Base-by-base conservation (phyloP, 1,139 yeast species). In the Pichia inconspicua region DNA sequence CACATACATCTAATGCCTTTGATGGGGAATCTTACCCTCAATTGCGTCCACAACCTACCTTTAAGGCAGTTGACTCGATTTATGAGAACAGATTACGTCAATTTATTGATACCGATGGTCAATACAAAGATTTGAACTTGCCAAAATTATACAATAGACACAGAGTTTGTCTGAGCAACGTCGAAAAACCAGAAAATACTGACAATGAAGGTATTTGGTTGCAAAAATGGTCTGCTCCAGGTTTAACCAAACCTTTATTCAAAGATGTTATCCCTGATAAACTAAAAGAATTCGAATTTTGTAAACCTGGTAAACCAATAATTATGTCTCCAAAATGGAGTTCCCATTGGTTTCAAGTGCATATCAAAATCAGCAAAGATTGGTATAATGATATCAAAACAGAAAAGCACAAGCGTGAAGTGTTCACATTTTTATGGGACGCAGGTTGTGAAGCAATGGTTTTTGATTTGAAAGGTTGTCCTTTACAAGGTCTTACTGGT, bases 291-390 rank as follows among this genome's bases (percentile, higher is more conserved):
- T 84, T 89, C 83, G 70, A 74, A 50, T 67, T 70, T 19, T 80
- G 88, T 28, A 69, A 72, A 31, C 79, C 81, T 56, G 95, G 95
- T 30, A 82, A 84, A 58, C 69, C 73, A n/a, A 88, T 85, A 65
- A 97, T 96, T 0, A 48, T 53, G 48, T 43, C 50, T 2, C 97
- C 97, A 2, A 84, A 95, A 15, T 92, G 97, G 98, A 83, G 92
- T 54, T 84, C 97, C 1, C 94, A 89, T 58, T 92, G 98, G 98
- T 88, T 92, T 66, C 77, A 81, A 57, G 70, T 90, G 39, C 68
- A 73, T 27, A 67, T 86, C 53, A 70, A 71, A 31, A 70, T 90
- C 8, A 95, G 96, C 0, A 59, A 70, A 22, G 65, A 71, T 4
- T 84, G 92, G 85, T 57, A 73, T 19, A 58, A 66, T 15, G 47